Percentiles rank a stretch among this genome's conserved stretches.
phyloP scores from a whole-genome alignment of 2,329 filamentous ascomycete species.

The Talaromyces sp. region DNA sequence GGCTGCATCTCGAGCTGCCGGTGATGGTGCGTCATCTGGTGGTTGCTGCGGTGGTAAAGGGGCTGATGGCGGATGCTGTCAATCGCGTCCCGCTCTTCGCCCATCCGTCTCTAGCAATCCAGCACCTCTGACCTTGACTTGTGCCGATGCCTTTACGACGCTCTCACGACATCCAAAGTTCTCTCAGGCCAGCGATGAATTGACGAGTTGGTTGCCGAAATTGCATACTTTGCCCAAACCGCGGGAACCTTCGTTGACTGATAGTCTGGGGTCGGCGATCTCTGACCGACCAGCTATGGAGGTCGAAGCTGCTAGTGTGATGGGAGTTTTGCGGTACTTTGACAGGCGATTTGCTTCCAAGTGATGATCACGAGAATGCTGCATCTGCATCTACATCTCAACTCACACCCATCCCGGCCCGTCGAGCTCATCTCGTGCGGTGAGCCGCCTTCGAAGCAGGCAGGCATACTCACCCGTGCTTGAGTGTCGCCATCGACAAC shows the following conservation, averaged over 20 bases:
- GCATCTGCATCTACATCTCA: neutral
- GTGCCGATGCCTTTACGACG: constrained; percentile 74
- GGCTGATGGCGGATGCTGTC: constrained; percentile 61
- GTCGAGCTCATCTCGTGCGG: neutral
- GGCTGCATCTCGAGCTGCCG: constrained; percentile 55
- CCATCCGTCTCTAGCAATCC: constrained; percentile 32
- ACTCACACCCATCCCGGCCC: neutral
- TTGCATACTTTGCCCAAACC: constrained; percentile 56
- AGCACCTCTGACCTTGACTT: constrained; percentile 59
- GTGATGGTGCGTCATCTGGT: constrained; percentile 46
- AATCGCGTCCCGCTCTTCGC: constrained; percentile 31
- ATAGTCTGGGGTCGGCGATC: constrained; percentile 23
- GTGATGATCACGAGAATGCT: constrained; percentile 21
- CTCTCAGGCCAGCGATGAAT: constrained; percentile 67
- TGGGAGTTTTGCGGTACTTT: constrained; percentile 79
- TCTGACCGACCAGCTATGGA: constrained; percentile 59
- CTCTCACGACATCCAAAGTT: constrained; percentile 73
- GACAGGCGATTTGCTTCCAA: constrained; percentile 63
- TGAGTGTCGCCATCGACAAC: neutral
- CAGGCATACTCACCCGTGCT: neutral
- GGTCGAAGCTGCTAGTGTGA: constrained; percentile 77
- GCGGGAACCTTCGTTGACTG: constrained; percentile 31
- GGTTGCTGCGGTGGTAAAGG: constrained; percentile 60
- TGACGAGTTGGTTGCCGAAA: constrained; percentile 71
- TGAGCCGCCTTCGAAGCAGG: neutral